These are phyloP conservation scores for Chrysanthemum lavandulifolium DNA, from an alignment of 129 eudicot species.

Conservation along the genomic window DNA sequence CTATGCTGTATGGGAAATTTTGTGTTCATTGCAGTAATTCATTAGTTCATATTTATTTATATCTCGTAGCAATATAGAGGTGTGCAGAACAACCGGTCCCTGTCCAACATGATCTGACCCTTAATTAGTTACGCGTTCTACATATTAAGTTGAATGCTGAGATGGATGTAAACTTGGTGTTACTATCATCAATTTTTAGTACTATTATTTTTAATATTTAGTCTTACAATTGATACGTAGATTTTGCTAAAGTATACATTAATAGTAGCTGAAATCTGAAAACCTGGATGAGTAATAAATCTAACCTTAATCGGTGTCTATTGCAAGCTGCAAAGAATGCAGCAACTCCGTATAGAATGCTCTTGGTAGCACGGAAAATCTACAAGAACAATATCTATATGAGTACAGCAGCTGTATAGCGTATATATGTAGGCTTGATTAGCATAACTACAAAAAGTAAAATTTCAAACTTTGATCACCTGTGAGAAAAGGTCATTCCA, in stretches of 20 bases:
- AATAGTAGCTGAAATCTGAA: too few species aligned
- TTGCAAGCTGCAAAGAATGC: slow-evolving; percentile 91
- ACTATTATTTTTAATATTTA: background rate
- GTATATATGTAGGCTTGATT: background rate
- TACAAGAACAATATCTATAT: slow-evolving; percentile 28
- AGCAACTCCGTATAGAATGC: slow-evolving; percentile 78
- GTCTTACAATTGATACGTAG: background rate
- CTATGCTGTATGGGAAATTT: background rate
- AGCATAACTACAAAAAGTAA: background rate
- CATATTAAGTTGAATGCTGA: too few species aligned
- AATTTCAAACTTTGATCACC: slow-evolving; percentile 35
- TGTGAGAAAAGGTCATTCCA: slow-evolving; percentile 91
- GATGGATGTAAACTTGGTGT: too few species aligned
- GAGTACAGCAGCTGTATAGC: background rate
- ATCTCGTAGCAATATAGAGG: background rate
- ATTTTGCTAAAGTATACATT: too few species aligned
- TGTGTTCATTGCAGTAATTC: background rate
- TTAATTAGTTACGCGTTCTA: too few species aligned
- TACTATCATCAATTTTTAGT: too few species aligned
- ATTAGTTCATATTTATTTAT: too few species aligned
- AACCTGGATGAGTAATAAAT: background rate
- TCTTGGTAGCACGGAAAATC: slow-evolving; percentile 79
- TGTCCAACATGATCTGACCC: too few species aligned
- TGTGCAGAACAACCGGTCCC: background rate
- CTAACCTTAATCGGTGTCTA: slow-evolving; percentile 89